phyloP scores from a whole-genome alignment of 2,329 filamentous ascomycete species.

The Phoma sp. region DNA sequence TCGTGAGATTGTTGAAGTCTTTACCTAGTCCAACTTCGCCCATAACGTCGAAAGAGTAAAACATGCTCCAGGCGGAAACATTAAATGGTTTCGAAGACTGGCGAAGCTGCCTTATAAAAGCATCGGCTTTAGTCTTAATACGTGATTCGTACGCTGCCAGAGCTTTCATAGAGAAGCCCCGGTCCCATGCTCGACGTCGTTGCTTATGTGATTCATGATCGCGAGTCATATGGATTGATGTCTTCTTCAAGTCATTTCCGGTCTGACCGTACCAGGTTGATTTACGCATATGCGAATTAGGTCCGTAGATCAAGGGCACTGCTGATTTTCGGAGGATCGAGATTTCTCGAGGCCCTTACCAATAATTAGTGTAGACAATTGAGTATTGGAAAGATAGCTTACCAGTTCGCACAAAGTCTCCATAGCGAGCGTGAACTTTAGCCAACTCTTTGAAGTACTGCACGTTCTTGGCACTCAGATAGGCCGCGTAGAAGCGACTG shows the following conservation, averaged over 20 bases:
- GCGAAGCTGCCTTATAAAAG: constrained; percentile 25
- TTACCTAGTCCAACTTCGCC: constrained; percentile 39
- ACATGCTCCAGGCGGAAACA: constrained; percentile 34
- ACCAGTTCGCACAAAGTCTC: constrained; percentile 48
- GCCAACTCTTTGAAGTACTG: constrained; percentile 41
- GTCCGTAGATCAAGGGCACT: constrained; percentile 31
- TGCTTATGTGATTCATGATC: constrained; percentile 29
- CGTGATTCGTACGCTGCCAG: constrained; percentile 33
- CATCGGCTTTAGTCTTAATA: constrained; percentile 34
- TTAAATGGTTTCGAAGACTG: constrained; percentile 29
- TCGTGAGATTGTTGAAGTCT: constrained; percentile 34
- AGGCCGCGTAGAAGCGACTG: constrained; percentile 37
- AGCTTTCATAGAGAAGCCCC: constrained; percentile 39
- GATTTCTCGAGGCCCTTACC: constrained; percentile 32
- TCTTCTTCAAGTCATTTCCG: constrained; percentile 28
- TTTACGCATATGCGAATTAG: constrained; percentile 33
- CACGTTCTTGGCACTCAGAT: constrained; percentile 33
- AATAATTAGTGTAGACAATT: neutral
- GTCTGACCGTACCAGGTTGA: constrained; percentile 38
- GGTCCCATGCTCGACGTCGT: constrained; percentile 37
- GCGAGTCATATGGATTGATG: constrained; percentile 33
- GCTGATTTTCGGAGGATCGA: constrained; percentile 29
- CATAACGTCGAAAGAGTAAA: constrained; percentile 42
- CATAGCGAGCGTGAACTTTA: constrained; percentile 41
- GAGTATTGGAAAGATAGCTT: no score